Base-by-base conservation (phyloP, 345 rosid species). In the Corchorus capsularis region DNA sequence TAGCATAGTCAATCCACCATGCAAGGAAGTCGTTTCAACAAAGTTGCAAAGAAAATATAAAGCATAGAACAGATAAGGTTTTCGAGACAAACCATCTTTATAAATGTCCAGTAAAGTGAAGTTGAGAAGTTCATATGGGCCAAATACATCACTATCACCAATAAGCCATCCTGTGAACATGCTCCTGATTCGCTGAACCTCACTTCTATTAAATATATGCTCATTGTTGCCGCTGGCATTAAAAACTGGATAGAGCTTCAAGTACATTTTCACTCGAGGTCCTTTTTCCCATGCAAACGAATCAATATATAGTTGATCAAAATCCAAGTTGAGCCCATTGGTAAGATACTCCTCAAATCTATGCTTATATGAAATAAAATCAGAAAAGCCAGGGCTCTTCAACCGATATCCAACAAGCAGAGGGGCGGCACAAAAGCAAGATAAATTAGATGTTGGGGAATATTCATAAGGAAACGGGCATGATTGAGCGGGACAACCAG, bases 361-460 rank as follows among this genome's bases (percentile, higher is more conserved):
- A 67, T 53, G 15, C 78, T 6, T 69, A 71, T 92, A 96, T 59
- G 90, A 86, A 46, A 1, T 9, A 65, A 96, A 96, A 60, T 87
- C 83, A 12, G 87, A 80, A 79, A 93, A 81, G 74, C 99, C 98
- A 13, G 99, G 99, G 89, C 98, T 96, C 84, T 96, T 96, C 81
- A 96, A 65, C 75, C 99, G 91, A 75, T 93, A 96, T 68, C 84
- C 96, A 69, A 93, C 79, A 57, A 88, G 78, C 72, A 96, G 72
- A 79, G 99, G 99, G 55, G 85, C 92, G 65, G 94, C 89, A 77
- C 99, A 96, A 80, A 89, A 85, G 82, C 99, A 96, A 6, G 16
- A 65, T 73, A 69, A 54, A 2, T 84, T 85, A 56, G 92, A 75
- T 22, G 75, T 64, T 64, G 75, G 85, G 34, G 93, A 81, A 82